Base-by-base conservation (phyloP, 805 yeast genomes). In the Lachancea fermentati region DNA sequence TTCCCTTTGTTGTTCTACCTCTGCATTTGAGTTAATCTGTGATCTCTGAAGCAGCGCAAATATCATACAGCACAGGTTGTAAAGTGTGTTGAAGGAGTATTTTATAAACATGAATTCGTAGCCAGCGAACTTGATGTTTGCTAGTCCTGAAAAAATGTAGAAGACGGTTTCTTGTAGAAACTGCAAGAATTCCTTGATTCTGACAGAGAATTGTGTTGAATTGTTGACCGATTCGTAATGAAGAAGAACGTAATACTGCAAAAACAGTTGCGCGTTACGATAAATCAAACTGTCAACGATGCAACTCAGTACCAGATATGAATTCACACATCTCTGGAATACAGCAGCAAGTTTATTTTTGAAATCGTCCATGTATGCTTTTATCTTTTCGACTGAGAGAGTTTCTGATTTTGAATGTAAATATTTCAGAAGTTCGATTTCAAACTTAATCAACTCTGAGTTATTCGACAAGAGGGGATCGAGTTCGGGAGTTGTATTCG, bases 101-200 rank as follows among this genome's bases (percentile, higher is more conserved):
- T 54, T 57, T n/a, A 53, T 48, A 30, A 52, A 57, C 19, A 55
- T 39, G 30, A 57, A 58, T 43, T 58, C 63, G 46, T 52, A 49
- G 34, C 62, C 63, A 8, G 58, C 58, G 43, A 57, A 53, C 37
- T 49, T 55, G 31, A 51, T 44, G 34, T 53, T 56, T 13, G 63
- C 63, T 30, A 58, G 44, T 32, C 57, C 57, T 5, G 63, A 58
- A 37, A 58, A 58, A 7, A 56, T 49, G 41, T 45, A 58, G 37
- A 58, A 56, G n/a, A 58, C 41, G 13, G 59, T 50, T 34, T 55
- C 61, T 36, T 57, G 60, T 3, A 50, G 33, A 15, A 55, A 30
- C 32, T 54, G 52, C 28, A 58, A 39, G 33, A 55, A 50, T 12
- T 55, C 61, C 25, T 45, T 48, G 26, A 50, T 49, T 13, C 38